phyloP scores from a whole-genome alignment of 1,284 basidiomycete species.

The Coniferiporia sulphurascens region DNA sequence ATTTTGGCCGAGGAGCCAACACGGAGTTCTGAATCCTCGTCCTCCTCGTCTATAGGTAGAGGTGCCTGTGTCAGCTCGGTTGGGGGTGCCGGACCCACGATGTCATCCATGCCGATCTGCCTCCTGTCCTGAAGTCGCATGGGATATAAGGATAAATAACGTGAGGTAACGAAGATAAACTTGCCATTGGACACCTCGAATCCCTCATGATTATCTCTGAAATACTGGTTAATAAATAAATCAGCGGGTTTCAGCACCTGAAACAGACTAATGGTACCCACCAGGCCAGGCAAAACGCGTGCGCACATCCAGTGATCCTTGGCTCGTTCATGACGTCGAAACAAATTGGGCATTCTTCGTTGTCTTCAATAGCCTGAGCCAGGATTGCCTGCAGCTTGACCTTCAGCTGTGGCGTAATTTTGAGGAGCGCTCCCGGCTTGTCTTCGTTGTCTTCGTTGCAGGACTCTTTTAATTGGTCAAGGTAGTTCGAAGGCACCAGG shows the following conservation, averaged over 20 bases:
- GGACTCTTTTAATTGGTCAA: constrained; percentile 55
- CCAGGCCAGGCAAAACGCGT: constrained; percentile 75
- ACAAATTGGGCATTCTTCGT: constrained; percentile 82
- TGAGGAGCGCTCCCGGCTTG: constrained; percentile 25
- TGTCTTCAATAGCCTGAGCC: constrained; percentile 70
- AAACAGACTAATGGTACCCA: constrained; percentile 28
- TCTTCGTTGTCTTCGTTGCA: constrained; percentile 33
- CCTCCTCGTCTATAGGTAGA: constrained; percentile 35
- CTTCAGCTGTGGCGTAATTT: constrained; percentile 47
- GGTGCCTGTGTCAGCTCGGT: constrained; percentile 61
- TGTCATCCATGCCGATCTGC: constrained; percentile 47
- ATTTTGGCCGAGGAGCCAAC: constrained; percentile 76
- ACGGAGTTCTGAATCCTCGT: constrained; percentile 36
- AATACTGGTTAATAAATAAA: constrained; percentile 41
- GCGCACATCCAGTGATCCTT: constrained; percentile 75
- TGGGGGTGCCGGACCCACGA: constrained; percentile 66
- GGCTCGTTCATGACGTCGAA: constrained; percentile 62
- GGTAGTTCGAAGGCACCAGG: constrained; percentile 70
- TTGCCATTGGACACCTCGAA: constrained; percentile 76
- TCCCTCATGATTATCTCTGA: constrained; percentile 62
- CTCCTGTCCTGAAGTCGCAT: constrained; percentile 59
- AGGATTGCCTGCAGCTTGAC: constrained; percentile 58
- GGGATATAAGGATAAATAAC: constrained; percentile 15
- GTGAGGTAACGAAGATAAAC: constrained; percentile 9
- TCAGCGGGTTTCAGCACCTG: background rate